Conservation (phyloP, 768 basidiomycete species). For the Rhodosporidiobolus sp. region DNA sequence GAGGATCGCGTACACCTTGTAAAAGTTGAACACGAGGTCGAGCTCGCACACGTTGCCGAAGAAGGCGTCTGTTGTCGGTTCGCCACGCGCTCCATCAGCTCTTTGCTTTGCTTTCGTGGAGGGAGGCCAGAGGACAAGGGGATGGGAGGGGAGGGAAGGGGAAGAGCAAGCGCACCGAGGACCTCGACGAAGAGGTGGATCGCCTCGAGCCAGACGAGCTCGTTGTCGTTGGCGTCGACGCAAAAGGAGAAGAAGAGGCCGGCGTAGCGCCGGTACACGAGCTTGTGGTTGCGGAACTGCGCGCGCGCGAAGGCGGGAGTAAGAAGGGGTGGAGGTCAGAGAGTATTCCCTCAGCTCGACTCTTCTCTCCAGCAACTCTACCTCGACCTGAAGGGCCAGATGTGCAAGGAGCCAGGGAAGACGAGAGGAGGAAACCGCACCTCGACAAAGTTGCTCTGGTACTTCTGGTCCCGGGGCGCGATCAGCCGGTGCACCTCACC, state of each 20-base stretch:
- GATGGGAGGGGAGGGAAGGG: background rate
- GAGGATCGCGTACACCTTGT: slow-evolving; percentile 98
- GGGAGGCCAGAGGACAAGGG: background rate
- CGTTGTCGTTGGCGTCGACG: slow-evolving; percentile 97
- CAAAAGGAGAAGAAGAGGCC: slow-evolving; percentile 97
- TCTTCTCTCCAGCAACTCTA: too few relatives aligned
- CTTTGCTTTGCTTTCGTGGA: too few relatives aligned
- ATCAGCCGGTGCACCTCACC: slow-evolving; percentile 96
- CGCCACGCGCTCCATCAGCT: background rate
- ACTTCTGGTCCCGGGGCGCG: slow-evolving; percentile 95
- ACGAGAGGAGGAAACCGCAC: slow-evolving; percentile 53
- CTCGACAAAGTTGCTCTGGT: slow-evolving; percentile 99
- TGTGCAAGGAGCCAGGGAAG: too few relatives aligned
- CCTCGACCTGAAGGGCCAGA: too few relatives aligned
- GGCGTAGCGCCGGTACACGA: slow-evolving; percentile 94
- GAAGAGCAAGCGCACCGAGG: slow-evolving; percentile 60
- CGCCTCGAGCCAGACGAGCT: slow-evolving; percentile 92
- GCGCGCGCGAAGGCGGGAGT: background rate
- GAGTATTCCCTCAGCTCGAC: background rate
- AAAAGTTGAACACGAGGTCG: slow-evolving; percentile 98
- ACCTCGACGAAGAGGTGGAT: slow-evolving; percentile 98
- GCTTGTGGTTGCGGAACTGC: slow-evolving; percentile 95
- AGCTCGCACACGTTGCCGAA: slow-evolving; percentile 96
- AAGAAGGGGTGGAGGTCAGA: background rate
- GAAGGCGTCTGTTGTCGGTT: slow-evolving; percentile 69